Evolutionary conservation across 768 basidiomycete genomes (phyloP), one percentile per base, ranked within the genome.

Genomic region (Leucocoprinus sp.): DNA sequence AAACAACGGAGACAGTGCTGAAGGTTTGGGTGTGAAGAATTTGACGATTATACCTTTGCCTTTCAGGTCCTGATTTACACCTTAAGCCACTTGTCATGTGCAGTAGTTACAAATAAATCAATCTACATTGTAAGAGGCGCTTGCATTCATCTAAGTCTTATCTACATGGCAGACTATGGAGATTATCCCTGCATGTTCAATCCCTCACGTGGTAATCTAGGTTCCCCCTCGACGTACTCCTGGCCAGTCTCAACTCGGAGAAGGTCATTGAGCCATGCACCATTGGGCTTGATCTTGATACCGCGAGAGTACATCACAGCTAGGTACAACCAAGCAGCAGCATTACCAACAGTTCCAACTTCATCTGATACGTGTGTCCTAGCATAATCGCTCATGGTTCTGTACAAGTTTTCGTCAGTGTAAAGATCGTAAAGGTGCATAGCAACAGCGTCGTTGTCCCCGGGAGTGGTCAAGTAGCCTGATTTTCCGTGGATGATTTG

Each of bases 401-500:
- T 62, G 64, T 84, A 84, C 37, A 88, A 67, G 5, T 57, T 74
- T 46, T 81, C 76, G 60, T 93, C 80, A 49, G 82, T 85, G 70
- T 79, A 80, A 21, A 93, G 74, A 28, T 91, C 75, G 61, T 69
- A 84, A 45, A 95, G 71, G 58, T 90, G 72, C 54, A 74, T 66
- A 27, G 91, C 87, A 37, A 93, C 89, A 5, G 78, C 65, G 4
- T 69, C 70, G 53, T 85, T 84, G 59, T 93, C 86, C 22, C 84
- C 83, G 8, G 80, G 75, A 14, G 80, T 77, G 52, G 83, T 84
- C 54, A 96, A 69, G 72, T 74, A 93, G 40, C 93, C 93, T 52
- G 85, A 89, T 64, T 89, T 82, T 43, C 90, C 92, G 53, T 96
- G 67, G 54, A 78, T 78, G 52, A 96, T 76, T 60, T 97, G 93